A percentile compares a stretch with the other conserved stretches of the same genome.
Conservation (phyloP, 352 stramenopile species). For the Phytophthora agathidicida region DNA sequence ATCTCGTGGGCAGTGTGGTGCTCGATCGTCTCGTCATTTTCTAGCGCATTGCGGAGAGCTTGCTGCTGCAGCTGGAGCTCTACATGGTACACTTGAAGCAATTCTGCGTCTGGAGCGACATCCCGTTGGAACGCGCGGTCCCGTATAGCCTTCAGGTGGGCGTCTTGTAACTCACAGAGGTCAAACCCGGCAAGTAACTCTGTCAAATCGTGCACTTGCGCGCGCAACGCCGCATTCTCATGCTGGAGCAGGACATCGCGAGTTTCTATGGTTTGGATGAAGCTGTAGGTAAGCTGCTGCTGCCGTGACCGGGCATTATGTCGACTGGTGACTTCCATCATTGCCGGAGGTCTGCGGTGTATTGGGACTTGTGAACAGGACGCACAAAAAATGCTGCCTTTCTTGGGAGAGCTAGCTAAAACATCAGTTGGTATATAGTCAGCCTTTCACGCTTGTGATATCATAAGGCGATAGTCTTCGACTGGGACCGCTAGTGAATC, state of each 20-base stretch:
- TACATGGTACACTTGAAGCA: constrained; percentile 11
- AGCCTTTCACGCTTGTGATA: too few relatives aligned
- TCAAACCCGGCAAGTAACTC: constrained; percentile 36
- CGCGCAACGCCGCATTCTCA: constrained; percentile 24
- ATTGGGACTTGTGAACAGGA: neutral
- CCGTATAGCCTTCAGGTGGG: constrained; percentile 22
- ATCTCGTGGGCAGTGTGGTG: neutral
- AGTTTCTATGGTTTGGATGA: constrained; percentile 7
- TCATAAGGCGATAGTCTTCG: too few relatives aligned
- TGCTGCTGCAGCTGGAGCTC: constrained; percentile 18
- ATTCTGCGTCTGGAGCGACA: constrained; percentile 13
- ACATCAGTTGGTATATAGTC: too few relatives aligned
- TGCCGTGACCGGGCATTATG: neutral
- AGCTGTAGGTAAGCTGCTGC: constrained; percentile 2
- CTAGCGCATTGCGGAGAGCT: constrained; percentile 2
- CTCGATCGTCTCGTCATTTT: neutral
- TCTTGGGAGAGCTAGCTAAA: constrained; percentile 8
- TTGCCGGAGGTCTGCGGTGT: neutral
- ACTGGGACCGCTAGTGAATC: too few relatives aligned
- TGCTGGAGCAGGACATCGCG: constrained; percentile 12
- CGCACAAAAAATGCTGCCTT: neutral
- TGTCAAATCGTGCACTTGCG: constrained; percentile 32
- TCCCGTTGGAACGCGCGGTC: constrained; percentile 36
- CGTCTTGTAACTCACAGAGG: constrained; percentile 27
- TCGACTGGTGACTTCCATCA: neutral